Evolutionary conservation across 208 protist species (phyloP).

Genomic region (Paratrypanosoma confusum): DNA sequence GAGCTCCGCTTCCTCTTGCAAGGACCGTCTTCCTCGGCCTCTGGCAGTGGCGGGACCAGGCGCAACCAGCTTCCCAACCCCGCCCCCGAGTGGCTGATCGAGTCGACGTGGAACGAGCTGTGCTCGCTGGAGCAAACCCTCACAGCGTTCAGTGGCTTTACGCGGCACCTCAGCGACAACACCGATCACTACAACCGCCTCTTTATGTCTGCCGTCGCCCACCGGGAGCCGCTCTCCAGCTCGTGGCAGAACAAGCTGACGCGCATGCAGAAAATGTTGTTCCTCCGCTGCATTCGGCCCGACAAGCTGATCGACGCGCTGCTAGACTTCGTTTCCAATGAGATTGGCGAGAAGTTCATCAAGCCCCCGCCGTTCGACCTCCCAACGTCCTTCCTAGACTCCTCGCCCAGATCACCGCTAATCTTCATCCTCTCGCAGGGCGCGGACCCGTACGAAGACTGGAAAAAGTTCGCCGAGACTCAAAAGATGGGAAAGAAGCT

Average conservation of each 20-base stretch:
- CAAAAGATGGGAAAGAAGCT: conserved; percentile 95
- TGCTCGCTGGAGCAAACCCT: conserved; percentile 77
- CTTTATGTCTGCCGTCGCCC: conserved; percentile 88
- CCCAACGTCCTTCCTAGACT: conserved; percentile 90
- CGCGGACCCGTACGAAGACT: conserved; percentile 94
- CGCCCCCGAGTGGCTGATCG: conserved; percentile 88
- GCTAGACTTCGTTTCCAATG: conserved; percentile 87
- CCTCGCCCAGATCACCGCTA: conserved; percentile 85
- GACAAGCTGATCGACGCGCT: conserved; percentile 96
- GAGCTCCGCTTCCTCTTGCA: conserved; percentile 91
- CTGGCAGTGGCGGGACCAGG: no score
- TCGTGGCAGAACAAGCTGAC: conserved; percentile 76
- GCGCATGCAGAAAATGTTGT: conserved; percentile 92
- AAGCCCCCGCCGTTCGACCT: conserved; percentile 96
- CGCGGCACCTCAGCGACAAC: conserved; percentile 57
- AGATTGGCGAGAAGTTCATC: conserved; percentile 92
- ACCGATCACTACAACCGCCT: conserved; percentile 69
- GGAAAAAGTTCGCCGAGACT: conserved; percentile 94
- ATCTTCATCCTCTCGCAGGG: conserved; percentile 98
- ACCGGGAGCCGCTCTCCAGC: conserved; percentile 67
- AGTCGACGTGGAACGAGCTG: conserved; percentile 91
- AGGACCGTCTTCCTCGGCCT: conserved; percentile 63
- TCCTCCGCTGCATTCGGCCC: conserved; percentile 93
- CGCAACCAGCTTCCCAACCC: conserved; percentile 57
- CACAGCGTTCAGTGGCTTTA: conserved; percentile 81